Evolutionary conservation across 2,329 filamentous ascomycete species (phyloP), one percentile per base, ranked within the genome.

Genomic region (Talaromyces sp.): DNA sequence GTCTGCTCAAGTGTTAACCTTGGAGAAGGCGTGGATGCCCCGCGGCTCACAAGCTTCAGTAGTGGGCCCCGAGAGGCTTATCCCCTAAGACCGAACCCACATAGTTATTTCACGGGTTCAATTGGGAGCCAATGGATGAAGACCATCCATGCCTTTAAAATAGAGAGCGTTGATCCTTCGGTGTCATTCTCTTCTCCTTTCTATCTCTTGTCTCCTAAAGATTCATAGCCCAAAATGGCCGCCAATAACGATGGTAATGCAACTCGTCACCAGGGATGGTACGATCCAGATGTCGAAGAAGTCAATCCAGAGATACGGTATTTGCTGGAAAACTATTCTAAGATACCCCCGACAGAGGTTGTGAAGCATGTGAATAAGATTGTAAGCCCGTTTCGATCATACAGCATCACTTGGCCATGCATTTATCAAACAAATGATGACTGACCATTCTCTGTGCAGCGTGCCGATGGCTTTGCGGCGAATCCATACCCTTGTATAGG

Each of bases 401-500:
- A n/a, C n/a, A n/a, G n/a, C n/a, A n/a, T n/a, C n/a, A n/a, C n/a
- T n/a, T n/a, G n/a, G n/a, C n/a, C n/a, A n/a, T n/a, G n/a, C n/a
- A n/a, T n/a, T n/a, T n/a, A n/a, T n/a, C n/a, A n/a, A n/a, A n/a
- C n/a, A 10, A 7, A 20, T 3, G 13, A 30, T 10, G 10, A 41
- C n/a, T n/a, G 16, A 29, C 24, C 14, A 20, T 30, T 29, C 16
- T 17, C 27, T 33, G 3, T 49, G 36, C 49, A 65, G 39, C 63
- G 63, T 22, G 51, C 64, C n/a, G 55, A 50, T 20, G 66, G 65
- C 17, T 66, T 63, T 51, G 51, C 57, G 17, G 47, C 54, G 6
- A 52, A 65, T 44, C 73, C 72, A 4, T 80, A 77, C 55, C 72
- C 76, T 1, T 79, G 76, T 54, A 69, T 79, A 27, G 76, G 76